A percentile compares a stretch with the other conserved stretches of the same genome.
These are phyloP conservation scores for Solanum virginianum DNA, from an alignment of 257 asterid genomes.

Conservation along the genomic window DNA sequence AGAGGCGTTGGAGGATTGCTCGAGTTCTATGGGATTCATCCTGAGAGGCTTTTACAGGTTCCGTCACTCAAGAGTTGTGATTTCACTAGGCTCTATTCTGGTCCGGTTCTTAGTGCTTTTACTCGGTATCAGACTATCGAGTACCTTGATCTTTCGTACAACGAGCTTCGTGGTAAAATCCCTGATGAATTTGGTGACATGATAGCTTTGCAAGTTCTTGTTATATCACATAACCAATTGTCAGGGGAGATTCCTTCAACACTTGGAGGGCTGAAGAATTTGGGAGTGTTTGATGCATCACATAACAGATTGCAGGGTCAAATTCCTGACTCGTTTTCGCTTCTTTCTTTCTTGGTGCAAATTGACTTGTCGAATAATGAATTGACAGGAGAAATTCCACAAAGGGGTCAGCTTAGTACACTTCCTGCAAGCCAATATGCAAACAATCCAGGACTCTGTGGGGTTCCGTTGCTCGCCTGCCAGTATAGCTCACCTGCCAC, in stretches of 20 bases:
- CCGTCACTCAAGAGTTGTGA: conserved; percentile 80
- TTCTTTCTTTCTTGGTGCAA: conserved; percentile 74
- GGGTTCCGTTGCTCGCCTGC: conserved; percentile 73
- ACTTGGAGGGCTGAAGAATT: conserved; percentile 66
- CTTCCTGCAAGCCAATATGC: conserved; percentile 83
- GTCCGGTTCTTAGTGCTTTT: conserved; percentile 72
- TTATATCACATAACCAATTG: conserved; percentile 60
- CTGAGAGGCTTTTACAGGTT: conserved; percentile 64
- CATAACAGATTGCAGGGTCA: conserved; percentile 79
- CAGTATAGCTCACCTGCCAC: conserved; percentile 20
- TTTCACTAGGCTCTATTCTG: conserved; percentile 72
- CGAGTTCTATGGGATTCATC: conserved; percentile 77
- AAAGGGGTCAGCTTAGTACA: conserved; percentile 83
- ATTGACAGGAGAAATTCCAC: conserved; percentile 80
- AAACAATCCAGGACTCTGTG: conserved; percentile 86
- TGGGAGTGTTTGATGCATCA: conserved; percentile 93
- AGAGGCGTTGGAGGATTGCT: conserved; percentile 90
- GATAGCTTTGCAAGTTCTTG: conserved; percentile 89
- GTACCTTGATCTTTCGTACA: conserved; percentile 87
- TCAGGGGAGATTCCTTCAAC: conserved; percentile 82
- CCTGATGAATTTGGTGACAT: conserved; percentile 84
- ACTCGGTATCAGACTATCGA: conserved; percentile 76
- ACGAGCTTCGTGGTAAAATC: conserved; percentile 72
- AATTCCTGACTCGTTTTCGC: conserved; percentile 74
- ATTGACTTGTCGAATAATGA: conserved; percentile 80